A percentile compares a stretch with the other conserved stretches of the same genome.
Conservation (phyloP, 192 early-diverging fungal genomes). For the Haplosporangium gracile region DNA sequence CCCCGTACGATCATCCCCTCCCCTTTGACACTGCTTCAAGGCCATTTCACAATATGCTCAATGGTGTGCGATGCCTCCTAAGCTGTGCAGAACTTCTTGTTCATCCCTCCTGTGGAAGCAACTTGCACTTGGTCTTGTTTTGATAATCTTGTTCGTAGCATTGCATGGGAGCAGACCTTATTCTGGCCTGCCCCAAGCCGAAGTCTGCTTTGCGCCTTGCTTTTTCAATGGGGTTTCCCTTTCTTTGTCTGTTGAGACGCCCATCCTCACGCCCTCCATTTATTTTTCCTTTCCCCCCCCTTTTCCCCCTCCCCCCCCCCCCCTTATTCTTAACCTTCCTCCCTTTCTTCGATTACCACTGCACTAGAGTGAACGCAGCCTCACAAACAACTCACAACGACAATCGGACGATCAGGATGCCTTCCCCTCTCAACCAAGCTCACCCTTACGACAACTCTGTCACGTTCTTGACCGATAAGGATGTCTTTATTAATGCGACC, state of each 20-base stretch:
- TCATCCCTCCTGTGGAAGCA: not conserved
- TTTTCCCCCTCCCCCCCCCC: too few relatives aligned
- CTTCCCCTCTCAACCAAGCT: slow-evolving; percentile 16
- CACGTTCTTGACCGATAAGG: slow-evolving; percentile 33
- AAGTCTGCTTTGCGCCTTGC: not conserved
- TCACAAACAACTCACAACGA: not conserved
- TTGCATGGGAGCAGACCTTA: not conserved
- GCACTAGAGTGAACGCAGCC: not conserved
- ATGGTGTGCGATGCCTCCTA: not conserved
- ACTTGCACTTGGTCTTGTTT: not conserved
- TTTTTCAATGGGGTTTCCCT: not conserved
- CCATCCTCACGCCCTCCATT: not conserved
- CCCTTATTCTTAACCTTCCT: not conserved
- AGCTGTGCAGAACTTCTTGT: not conserved
- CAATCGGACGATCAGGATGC: not conserved
- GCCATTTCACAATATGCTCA: not conserved
- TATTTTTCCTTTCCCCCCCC: not conserved
- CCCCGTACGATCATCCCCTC: not conserved
- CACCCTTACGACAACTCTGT: slow-evolving; percentile 19
- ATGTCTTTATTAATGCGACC: slow-evolving; percentile 8
- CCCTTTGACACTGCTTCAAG: not conserved
- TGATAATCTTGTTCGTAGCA: not conserved
- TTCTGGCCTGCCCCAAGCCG: not conserved
- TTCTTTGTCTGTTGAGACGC: not conserved
- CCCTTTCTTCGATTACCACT: not conserved